Evolutionary conservation across 2,329 filamentous ascomycete species (phyloP).

Genomic region (Aureobasidium uvarum): DNA sequence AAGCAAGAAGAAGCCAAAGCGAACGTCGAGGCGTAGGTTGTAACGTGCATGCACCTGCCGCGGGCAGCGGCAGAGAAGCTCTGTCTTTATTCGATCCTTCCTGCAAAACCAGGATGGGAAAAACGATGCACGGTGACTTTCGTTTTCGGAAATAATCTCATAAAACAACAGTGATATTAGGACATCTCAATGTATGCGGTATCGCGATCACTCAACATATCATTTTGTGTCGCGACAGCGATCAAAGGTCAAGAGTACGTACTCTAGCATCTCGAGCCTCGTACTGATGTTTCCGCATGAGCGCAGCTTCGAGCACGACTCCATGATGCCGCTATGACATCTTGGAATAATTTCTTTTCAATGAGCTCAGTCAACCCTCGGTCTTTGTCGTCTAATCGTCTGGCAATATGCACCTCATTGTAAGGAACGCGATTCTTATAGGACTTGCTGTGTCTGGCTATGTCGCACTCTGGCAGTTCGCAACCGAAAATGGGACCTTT

Average conservation of each 20-base stretch:
- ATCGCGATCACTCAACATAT: background rate
- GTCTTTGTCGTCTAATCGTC: background rate
- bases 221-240: background rate
- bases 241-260: background rate
- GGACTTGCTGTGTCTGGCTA: slow-evolving; percentile 13
- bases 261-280: no score
- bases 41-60: background rate
- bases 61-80: slow-evolving; percentile 1
- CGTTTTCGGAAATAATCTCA: background rate
- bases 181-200: background rate
- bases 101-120: background rate
- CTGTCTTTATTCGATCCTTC: background rate
- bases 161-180: background rate
- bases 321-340: slow-evolving; percentile 6
- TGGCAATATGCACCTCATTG: slow-evolving; percentile 9
- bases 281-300: background rate
- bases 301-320: background rate
- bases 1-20: background rate
- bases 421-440: background rate
- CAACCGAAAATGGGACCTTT: slow-evolving; percentile 10
- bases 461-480: slow-evolving; percentile 15
- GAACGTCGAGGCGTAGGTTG: slow-evolving; percentile 5
- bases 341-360: background rate
- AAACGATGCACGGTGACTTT: background rate
- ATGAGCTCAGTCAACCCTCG: background rate